A percentile compares a stretch with the other conserved stretches of the same genome.
phyloP scores from a whole-genome alignment of 768 basidiomycete genomes.

The Leccinum broughii region DNA sequence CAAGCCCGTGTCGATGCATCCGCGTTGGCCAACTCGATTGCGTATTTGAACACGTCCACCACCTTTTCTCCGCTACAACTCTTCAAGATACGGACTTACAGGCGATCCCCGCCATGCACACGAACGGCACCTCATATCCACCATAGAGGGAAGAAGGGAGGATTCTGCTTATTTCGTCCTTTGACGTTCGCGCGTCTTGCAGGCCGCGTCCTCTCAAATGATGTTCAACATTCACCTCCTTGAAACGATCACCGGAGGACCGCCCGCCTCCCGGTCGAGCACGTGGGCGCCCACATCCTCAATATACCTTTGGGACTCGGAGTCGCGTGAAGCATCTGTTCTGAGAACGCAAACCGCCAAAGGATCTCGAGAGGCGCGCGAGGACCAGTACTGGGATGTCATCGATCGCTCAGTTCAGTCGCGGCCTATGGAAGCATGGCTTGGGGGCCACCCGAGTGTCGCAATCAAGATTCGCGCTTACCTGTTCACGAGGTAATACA shows the following conservation, averaged over 20 bases:
- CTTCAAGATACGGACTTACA: conserved; percentile 91
- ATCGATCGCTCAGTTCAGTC: conserved; percentile 82
- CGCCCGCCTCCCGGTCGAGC: conserved; percentile 70
- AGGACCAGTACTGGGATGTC: conserved; percentile 86
- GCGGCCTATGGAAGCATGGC: conserved; percentile 76
- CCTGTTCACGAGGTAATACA: conserved; percentile 76
- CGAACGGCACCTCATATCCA: conserved; percentile 91
- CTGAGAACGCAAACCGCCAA: conserved; percentile 66
- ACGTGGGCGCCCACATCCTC: conserved; percentile 50
- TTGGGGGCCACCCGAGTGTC: conserved; percentile 91
- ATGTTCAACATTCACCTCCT: conserved; percentile 73
- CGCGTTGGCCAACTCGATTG: conserved; percentile 80
- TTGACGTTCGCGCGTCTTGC: conserved; percentile 5
- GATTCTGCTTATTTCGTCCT: background rate
- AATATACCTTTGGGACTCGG: no score
- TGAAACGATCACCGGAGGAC: conserved; percentile 74
- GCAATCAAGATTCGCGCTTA: conserved; percentile 90
- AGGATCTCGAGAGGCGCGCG: conserved; percentile 79
- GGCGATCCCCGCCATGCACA: conserved; percentile 95
- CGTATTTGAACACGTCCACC: conserved; percentile 74
- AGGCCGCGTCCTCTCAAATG: conserved; percentile 59
- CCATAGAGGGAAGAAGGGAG: conserved; percentile 37
- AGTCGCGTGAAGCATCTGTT: no score
- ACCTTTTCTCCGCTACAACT: conserved; percentile 88
- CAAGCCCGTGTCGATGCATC: conserved; percentile 45